Base-by-base conservation (phyloP, 495 filamentous ascomycete genomes). In the Podospora comata region DNA sequence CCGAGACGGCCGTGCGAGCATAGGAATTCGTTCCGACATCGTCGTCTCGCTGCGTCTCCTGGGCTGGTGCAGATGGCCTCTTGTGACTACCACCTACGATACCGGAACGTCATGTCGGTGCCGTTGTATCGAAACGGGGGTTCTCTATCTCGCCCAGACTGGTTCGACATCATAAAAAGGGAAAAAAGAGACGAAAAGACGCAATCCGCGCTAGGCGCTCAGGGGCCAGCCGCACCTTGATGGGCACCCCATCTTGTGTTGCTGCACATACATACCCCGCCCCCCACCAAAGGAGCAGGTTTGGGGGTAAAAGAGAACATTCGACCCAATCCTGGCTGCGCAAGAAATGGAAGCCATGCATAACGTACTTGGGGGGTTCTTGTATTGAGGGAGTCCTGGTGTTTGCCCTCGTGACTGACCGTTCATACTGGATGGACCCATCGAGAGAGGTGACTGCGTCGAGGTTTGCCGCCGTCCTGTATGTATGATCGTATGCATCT, bases 211-310 rank as follows among this genome's bases (percentile, higher is more conserved):
- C 55, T 58, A 58, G 23, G 55, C 55, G 55, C 55, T 23, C 5
- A 58, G 55, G n/a, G 23, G 55, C 55, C 55, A 58, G 55, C 55
- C 55, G 55, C 55, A 58, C 55, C 55, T 58, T 58, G 55, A 58
- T 16, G 39, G 39, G 30, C 30, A 32, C 5, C 30, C 39, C 13
- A 48, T 48, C 15, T 16, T 48, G 7, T 13, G 5, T 48, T 48
- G 39, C 15, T 48, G 34, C 7, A 7, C 30, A 32, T 26, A 26
- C 55, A 26, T 20, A 19, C 55, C 55, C 23, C n/a, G 15, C n/a
- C 55, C 55, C 55, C 55, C 19, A 58, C 55, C 55, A 26, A 58
- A 19, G 55, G 39, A 48, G 23, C 55, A 20, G n/a, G 55, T 19
- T 58, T 58, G 55, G 55, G 23, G 55, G 55, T 23, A 23, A 23